Evolutionary conservation across 345 rosid genomes (phyloP), one percentile per base, ranked within the genome.

Genomic region (Melaleuca quinquenervia): DNA sequence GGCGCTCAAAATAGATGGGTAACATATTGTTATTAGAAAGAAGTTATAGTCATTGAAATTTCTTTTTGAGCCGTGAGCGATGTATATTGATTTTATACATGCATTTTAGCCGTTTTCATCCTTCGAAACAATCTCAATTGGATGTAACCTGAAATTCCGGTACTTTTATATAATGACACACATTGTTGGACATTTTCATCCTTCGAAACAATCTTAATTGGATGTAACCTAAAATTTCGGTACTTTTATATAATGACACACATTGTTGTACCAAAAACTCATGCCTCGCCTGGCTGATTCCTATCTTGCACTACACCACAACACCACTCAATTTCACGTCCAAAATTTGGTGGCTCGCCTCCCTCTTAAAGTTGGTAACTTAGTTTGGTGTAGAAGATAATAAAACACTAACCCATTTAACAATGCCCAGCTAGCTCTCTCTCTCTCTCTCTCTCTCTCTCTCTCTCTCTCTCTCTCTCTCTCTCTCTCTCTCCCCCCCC

Each of bases 391-490:
- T 14, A 7, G 55, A 49, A 52, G 84, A 88, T 82, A 86, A 86
- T 78, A 55, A 74, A 86, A 83, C 55, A 88, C 52, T 90, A 86
- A 83, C 89, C 87, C 84, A 85, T 88, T 26, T 53, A 82, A 88
- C 89, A 86, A 84, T 45, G 91, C 88, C 90, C 82, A n/a, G 44
- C 86, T 85, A 89, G 84, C 89, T 91, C 88, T 70, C 78, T 60
- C 74, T 60, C 36, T 52, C 53, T 55, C 62, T 2, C 64, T 58
- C 70, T 26, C 53, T n/a, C n/a, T n/a, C n/a, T n/a, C n/a, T n/a
- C n/a, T n/a, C n/a, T n/a, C n/a, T n/a, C n/a, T n/a, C n/a, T n/a
- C n/a, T n/a, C n/a, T n/a, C n/a, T n/a, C n/a, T n/a, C n/a, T n/a
- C n/a, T n/a, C n/a, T n/a, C n/a, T n/a, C n/a, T n/a, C n/a, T n/a